Percentiles rank a stretch among this genome's conserved stretches.
These are phyloP conservation scores for Cyclanthera cordifolia DNA, from an alignment of 306 rosid genomes.

Conservation along the genomic window DNA sequence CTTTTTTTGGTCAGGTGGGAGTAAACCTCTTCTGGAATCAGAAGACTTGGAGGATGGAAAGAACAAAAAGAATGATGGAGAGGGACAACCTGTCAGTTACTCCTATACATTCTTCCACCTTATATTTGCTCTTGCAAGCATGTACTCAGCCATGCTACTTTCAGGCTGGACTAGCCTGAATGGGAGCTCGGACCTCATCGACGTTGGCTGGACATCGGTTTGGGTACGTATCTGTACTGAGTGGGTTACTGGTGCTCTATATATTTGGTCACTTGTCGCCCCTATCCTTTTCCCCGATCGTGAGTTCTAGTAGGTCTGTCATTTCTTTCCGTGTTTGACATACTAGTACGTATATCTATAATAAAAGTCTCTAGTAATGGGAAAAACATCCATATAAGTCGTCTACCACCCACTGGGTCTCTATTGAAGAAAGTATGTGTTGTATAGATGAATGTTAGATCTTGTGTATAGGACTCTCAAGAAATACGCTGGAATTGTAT, in stretches of 20 bases:
- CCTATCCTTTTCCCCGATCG: conserved; percentile 66
- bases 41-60: conserved; percentile 71
- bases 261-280: conserved; percentile 70
- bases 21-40: conserved; percentile 55
- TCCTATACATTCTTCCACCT: conserved; percentile 87
- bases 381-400: background rate
- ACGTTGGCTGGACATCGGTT: conserved; percentile 94
- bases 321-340: background rate
- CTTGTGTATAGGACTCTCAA: background rate
- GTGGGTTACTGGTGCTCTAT: conserved; percentile 76
- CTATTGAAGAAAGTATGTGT: background rate
- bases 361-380: background rate
- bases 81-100: conserved; percentile 61
- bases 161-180: conserved; percentile 80
- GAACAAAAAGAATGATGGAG: conserved; percentile 42
- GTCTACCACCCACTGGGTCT: background rate
- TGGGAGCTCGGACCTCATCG: conserved; percentile 68
- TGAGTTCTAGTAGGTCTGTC: conserved; percentile 40
- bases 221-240: conserved; percentile 89
- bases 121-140: conserved; percentile 87
- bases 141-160: conserved; percentile 96
- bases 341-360: background rate
- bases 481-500: background rate
- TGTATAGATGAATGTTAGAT: conserved; percentile 1
- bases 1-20: conserved; percentile 28